These are phyloP conservation scores for Suillus clintonianus DNA, from an alignment of 768 basidiomycete species.

Conservation along the genomic window DNA sequence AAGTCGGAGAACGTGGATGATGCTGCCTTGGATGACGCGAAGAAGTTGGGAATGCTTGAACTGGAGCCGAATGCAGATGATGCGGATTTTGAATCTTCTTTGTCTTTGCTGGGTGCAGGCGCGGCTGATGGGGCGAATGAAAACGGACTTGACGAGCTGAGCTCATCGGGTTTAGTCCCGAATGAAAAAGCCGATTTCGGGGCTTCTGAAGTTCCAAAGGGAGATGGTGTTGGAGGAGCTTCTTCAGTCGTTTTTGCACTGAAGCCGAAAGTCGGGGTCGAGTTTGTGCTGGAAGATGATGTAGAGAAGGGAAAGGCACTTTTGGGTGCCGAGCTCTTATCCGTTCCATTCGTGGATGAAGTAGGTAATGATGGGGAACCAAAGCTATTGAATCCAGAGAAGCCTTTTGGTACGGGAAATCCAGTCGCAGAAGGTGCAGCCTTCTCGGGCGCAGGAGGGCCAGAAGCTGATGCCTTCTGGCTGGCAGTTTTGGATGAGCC, in stretches of 20 bases:
- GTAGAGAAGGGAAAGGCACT: slow-evolving; percentile 15
- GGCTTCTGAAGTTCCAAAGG: slow-evolving; percentile 14
- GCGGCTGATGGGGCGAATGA: slow-evolving; percentile 14
- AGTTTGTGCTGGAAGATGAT: slow-evolving; percentile 14
- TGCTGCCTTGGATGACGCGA: slow-evolving; percentile 16
- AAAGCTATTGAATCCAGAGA: slow-evolving; percentile 39
- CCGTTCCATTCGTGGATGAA: slow-evolving; percentile 7
- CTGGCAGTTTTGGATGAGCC: slow-evolving; percentile 19
- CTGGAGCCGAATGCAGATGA: slow-evolving; percentile 19
- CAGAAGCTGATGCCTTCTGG: slow-evolving; percentile 9
- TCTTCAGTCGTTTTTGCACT: slow-evolving; percentile 21
- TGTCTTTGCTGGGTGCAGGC: slow-evolving; percentile 7
- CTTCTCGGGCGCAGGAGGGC: slow-evolving; percentile 16
- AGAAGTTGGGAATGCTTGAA: slow-evolving; percentile 22
- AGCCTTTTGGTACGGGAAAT: slow-evolving; percentile 39
- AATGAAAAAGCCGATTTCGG: slow-evolving; percentile 34
- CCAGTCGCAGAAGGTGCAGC: slow-evolving; percentile 4
- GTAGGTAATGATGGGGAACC: slow-evolving; percentile 18
- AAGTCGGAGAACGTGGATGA: slow-evolving; percentile 21
- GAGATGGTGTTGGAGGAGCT: slow-evolving; percentile 9
- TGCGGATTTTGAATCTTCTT: slow-evolving; percentile 3
- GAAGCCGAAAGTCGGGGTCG: slow-evolving; percentile 14
- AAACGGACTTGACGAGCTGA: slow-evolving; percentile 18
- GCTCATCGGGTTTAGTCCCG: slow-evolving; percentile 9
- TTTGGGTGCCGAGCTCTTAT: slow-evolving; percentile 28